Conservation (phyloP, 768 basidiomycete genomes). For the Boletellus sp. region DNA sequence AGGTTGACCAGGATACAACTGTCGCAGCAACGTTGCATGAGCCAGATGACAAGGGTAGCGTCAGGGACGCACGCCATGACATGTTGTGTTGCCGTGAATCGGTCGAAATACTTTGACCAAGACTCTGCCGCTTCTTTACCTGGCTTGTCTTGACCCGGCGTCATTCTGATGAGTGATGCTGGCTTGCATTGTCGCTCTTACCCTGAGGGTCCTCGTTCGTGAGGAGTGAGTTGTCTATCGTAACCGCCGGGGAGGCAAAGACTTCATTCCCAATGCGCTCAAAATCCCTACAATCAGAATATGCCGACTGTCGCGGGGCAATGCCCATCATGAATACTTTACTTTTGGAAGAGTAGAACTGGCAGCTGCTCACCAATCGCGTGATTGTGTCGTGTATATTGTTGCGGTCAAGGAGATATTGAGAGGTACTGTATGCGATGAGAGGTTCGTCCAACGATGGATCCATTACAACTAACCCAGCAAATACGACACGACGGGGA, state of each 20-base stretch:
- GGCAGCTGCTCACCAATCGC: slow-evolving; percentile 18
- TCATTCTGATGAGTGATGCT: neutral
- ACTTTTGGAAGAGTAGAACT: neutral
- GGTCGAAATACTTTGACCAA: slow-evolving; percentile 21
- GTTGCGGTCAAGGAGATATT: slow-evolving; percentile 24
- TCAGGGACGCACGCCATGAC: slow-evolving; percentile 19
- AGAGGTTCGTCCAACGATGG: slow-evolving; percentile 5
- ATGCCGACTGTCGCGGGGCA: slow-evolving; percentile 13
- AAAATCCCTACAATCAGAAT: slow-evolving; percentile 26
- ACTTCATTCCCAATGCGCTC: slow-evolving; percentile 26
- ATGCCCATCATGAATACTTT: neutral
- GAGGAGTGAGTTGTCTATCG: slow-evolving; percentile 20
- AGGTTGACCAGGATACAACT: slow-evolving; percentile 27
- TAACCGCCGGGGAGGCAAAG: slow-evolving; percentile 23
- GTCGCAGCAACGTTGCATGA: neutral
- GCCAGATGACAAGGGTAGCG: neutral
- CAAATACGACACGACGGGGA: neutral
- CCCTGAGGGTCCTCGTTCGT: slow-evolving; percentile 18
- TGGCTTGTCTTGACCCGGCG: slow-evolving; percentile 10
- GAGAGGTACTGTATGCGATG: slow-evolving; percentile 14
- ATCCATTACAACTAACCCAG: slow-evolving; percentile 5
- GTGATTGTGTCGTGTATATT: slow-evolving; percentile 29
- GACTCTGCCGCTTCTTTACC: slow-evolving; percentile 17
- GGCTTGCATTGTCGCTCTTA: neutral
- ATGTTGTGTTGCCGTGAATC: slow-evolving; percentile 23